These are phyloP conservation scores for Lolium multiflorum DNA, from an alignment of 176 grass and related monocot genomes.

Conservation along the genomic window DNA sequence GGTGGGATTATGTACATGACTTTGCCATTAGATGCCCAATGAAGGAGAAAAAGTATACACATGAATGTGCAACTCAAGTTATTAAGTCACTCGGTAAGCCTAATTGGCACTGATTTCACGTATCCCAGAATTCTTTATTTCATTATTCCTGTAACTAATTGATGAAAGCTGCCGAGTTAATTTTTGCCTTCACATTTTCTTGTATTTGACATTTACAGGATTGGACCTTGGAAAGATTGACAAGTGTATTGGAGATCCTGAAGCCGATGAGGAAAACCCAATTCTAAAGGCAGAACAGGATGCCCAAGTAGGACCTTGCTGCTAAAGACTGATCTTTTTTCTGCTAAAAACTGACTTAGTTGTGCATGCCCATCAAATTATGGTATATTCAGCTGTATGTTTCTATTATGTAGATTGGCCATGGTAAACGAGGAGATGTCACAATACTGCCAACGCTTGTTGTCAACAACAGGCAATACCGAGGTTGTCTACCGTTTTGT, in stretches of 20 bases:
- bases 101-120: slow-evolving; percentile 15
- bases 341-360: slow-evolving; percentile 1
- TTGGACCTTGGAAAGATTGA: slow-evolving; percentile 69
- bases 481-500: slow-evolving; percentile 62
- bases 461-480: slow-evolving; percentile 86
- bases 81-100: slow-evolving; percentile 80
- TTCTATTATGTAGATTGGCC: slow-evolving; percentile 65
- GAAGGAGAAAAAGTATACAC: slow-evolving; percentile 89
- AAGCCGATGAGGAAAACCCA: slow-evolving; percentile 73
- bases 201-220: slow-evolving; percentile 47
- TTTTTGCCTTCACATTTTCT: slow-evolving; percentile 11
- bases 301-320: slow-evolving; percentile 58
- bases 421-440: slow-evolving; percentile 80
- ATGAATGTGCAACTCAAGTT: slow-evolving; percentile 69
- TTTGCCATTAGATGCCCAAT: slow-evolving; percentile 90
- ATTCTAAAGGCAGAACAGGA: slow-evolving; percentile 92
- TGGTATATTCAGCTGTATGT: slow-evolving; percentile 34
- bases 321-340: slow-evolving; percentile 12
- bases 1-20: slow-evolving; percentile 98
- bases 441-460: slow-evolving; percentile 93
- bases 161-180: neutral
- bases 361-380: slow-evolving; percentile 13
- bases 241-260: slow-evolving; percentile 82
- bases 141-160: slow-evolving; percentile 10
- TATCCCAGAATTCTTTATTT: slow-evolving; percentile 26